Conservation (phyloP, 2,329 filamentous ascomycete species). For the Aspergillus sp. region DNA sequence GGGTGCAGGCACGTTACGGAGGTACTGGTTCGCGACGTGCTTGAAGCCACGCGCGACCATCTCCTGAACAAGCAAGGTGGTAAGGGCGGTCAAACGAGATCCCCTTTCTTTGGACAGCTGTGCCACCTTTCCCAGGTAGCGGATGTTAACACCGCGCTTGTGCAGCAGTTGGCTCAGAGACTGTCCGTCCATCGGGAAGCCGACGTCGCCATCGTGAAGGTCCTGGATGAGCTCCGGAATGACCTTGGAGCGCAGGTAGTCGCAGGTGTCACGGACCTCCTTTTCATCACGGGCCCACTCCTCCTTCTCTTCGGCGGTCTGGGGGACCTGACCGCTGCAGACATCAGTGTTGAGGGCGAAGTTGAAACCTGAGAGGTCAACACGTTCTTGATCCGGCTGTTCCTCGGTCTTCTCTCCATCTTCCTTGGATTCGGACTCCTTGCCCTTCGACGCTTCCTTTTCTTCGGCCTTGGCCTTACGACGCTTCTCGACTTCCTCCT, state of each 20-base stretch:
- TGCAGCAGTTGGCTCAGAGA: constrained; percentile 83
- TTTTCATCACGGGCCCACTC: constrained; percentile 76
- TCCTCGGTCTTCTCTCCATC: constrained; percentile 36
- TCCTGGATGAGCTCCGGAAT: constrained; percentile 83
- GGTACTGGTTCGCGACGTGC: constrained; percentile 71
- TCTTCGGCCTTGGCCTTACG: constrained; percentile 38
- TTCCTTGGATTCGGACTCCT: constrained; percentile 34
- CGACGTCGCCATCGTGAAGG: constrained; percentile 82
- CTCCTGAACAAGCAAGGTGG: constrained; percentile 72
- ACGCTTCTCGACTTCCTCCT: constrained; percentile 63
- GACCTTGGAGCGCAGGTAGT: constrained; percentile 64
- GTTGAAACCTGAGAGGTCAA: constrained; percentile 79
- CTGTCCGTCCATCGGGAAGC: constrained; percentile 97
- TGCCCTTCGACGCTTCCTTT: constrained; percentile 28
- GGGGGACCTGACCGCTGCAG: constrained; percentile 83
- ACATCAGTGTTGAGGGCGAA: constrained; percentile 91
- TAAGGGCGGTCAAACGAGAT: constrained; percentile 66
- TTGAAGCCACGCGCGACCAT: constrained; percentile 96
- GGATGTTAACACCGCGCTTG: constrained; percentile 93
- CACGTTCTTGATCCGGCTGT: constrained; percentile 51
- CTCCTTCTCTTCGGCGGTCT: constrained; percentile 82
- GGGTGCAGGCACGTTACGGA: constrained; percentile 69
- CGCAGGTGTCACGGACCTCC: constrained; percentile 76
- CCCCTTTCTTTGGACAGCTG: constrained; percentile 58
- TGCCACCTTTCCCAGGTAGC: constrained; percentile 84